Percentiles rank a stretch among this genome's conserved stretches.
Conservation (phyloP, 805 yeast species). For the Danielia reshetovae region DNA sequence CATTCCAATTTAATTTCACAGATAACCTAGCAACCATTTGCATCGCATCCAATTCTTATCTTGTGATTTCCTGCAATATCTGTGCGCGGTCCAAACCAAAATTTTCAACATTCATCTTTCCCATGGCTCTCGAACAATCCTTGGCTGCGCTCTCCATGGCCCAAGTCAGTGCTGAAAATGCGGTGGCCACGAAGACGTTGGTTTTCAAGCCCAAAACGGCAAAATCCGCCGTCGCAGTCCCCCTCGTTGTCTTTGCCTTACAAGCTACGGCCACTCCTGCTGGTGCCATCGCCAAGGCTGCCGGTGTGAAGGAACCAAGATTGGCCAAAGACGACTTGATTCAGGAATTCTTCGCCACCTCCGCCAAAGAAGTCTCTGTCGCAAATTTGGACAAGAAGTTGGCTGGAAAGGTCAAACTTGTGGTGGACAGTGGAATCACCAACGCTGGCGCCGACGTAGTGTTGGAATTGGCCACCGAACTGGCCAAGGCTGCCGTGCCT, state of each 20-base stretch:
- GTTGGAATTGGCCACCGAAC: slow-evolving; percentile 47
- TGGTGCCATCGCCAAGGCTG: slow-evolving; percentile 57
- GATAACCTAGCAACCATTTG: too few species aligned
- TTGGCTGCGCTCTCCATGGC: slow-evolving; percentile 64
- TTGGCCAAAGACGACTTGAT: slow-evolving; percentile 81
- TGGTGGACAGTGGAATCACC: slow-evolving; percentile 51
- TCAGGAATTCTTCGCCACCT: slow-evolving; percentile 51
- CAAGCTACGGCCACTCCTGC: slow-evolving; percentile 68
- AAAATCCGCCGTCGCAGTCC: slow-evolving; percentile 72
- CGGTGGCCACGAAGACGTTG: slow-evolving; percentile 62
- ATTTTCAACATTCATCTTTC: slow-evolving; percentile 3
- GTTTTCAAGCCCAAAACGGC: slow-evolving; percentile 92
- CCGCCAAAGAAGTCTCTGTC: slow-evolving; percentile 60
- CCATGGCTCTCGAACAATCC: slow-evolving; percentile 65
- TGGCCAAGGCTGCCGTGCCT: slow-evolving; percentile 47
- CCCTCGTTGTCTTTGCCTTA: slow-evolving; percentile 76
- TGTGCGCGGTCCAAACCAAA: slow-evolving; percentile 2
- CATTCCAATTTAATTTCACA: too few species aligned
- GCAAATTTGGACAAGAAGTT: slow-evolving; percentile 43
- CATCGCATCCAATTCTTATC: too few species aligned
- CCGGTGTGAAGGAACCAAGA: slow-evolving; percentile 79
- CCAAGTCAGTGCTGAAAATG: slow-evolving; percentile 47
- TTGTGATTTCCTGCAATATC: too few species aligned
- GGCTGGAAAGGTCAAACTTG: slow-evolving; percentile 56
- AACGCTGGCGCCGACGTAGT: slow-evolving; percentile 36